Conservation (phyloP, 768 basidiomycete genomes). For the Coprinopsis marcescibilis region DNA sequence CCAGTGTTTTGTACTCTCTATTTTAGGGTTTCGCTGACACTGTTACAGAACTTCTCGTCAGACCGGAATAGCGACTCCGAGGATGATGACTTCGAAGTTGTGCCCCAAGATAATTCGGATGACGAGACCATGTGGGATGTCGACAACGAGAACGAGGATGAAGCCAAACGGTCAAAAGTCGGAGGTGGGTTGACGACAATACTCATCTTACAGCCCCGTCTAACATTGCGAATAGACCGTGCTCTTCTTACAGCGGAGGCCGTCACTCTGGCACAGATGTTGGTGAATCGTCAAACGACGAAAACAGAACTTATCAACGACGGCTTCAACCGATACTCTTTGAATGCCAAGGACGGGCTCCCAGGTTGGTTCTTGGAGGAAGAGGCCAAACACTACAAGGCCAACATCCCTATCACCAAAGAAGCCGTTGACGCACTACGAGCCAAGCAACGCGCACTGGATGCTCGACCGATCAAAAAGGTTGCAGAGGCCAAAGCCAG, state of each 20-base stretch:
- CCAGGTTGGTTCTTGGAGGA: constrained; percentile 98
- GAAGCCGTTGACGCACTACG: constrained; percentile 84
- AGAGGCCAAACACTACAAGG: constrained; percentile 86
- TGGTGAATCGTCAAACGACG: constrained; percentile 88
- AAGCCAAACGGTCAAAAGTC: constrained; percentile 56
- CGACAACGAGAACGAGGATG: constrained; percentile 72
- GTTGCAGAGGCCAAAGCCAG: constrained; percentile 97
- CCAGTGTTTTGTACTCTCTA: neutral
- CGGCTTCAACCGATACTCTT: constrained; percentile 91
- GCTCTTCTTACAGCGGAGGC: constrained; percentile 87
- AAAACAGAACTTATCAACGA: constrained; percentile 88
- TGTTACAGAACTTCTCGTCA: neutral
- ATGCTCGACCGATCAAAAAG: constrained; percentile 98
- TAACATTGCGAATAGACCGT: constrained; percentile 43
- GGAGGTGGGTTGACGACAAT: constrained; percentile 46
- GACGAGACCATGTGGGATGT: constrained; percentile 75
- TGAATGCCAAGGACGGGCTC: constrained; percentile 86
- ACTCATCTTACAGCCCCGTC: neutral
- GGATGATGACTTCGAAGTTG: constrained; percentile 67
- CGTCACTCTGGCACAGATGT: constrained; percentile 81
- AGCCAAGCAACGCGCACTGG: constrained; percentile 87
- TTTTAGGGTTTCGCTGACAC: neutral
- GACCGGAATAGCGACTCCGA: constrained; percentile 10
- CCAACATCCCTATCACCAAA: constrained; percentile 95
- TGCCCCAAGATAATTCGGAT: constrained; percentile 57